Evolutionary conservation across 2,329 filamentous ascomycete species (phyloP).

Genomic region (Drechslerella stenobrocha): DNA sequence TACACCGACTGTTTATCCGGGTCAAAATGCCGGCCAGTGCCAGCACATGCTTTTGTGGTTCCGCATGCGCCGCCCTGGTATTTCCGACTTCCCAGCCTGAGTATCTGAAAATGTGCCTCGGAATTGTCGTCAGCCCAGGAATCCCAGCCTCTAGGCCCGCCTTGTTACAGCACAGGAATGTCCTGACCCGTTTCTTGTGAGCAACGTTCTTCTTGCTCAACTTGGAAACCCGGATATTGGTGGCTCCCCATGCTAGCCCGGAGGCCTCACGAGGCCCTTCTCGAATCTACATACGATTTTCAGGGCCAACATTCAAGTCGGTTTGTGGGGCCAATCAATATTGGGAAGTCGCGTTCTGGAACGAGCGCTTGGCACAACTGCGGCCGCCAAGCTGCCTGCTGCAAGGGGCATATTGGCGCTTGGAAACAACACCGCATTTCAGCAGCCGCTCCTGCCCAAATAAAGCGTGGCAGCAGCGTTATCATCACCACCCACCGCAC

Average conservation of each 20-base stretch:
- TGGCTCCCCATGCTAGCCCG: constrained; percentile 30
- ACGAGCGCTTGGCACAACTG: constrained; percentile 20
- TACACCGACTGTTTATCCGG: constrained; percentile 13
- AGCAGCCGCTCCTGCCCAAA: constrained; percentile 36
- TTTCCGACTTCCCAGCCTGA: constrained; percentile 15
- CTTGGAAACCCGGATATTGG: constrained; percentile 44
- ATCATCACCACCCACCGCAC: constrained; percentile 35
- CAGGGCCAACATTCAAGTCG: constrained; percentile 31
- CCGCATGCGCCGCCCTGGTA: background rate
- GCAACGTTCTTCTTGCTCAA: constrained; percentile 38
- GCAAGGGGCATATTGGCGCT: constrained; percentile 36
- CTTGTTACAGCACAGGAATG: constrained; percentile 15
- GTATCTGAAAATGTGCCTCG: constrained; percentile 34
- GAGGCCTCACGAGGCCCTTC: constrained; percentile 24
- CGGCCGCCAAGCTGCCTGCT: constrained; percentile 14
- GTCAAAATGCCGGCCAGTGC: constrained; percentile 8
- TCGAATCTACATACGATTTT: constrained; percentile 46
- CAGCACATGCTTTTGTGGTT: constrained; percentile 33
- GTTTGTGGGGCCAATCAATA: constrained; percentile 33
- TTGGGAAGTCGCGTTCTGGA: constrained; percentile 41
- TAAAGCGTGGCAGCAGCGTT: constrained; percentile 25
- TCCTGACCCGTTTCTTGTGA: constrained; percentile 37
- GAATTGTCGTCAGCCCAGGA: constrained; percentile 31
- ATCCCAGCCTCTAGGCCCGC: constrained; percentile 19
- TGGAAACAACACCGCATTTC: constrained; percentile 12